phyloP scores from a whole-genome alignment of 768 basidiomycete species.

The Hemileccinum impolitum region DNA sequence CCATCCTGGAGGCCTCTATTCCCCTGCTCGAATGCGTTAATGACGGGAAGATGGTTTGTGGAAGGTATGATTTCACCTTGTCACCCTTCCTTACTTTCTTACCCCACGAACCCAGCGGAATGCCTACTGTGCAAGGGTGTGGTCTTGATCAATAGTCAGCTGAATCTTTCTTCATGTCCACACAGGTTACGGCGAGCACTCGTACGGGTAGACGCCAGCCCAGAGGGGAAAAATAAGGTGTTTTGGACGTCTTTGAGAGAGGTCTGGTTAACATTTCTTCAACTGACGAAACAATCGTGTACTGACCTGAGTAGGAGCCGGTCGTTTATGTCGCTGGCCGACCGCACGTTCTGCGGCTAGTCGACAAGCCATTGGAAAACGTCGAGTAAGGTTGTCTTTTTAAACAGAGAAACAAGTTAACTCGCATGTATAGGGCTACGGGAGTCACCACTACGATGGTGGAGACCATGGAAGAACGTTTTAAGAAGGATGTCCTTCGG shows the following conservation, averaged over 20 bases:
- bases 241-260: slow-evolving; percentile 97
- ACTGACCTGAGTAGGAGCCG: slow-evolving; percentile 60
- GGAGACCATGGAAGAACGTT: slow-evolving; percentile 83
- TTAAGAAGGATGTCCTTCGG: slow-evolving; percentile 83
- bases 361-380: slow-evolving; percentile 87
- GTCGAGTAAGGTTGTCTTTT: slow-evolving; percentile 64
- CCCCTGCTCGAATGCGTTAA: slow-evolving; percentile 35
- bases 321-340: slow-evolving; percentile 86
- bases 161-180: slow-evolving; percentile 1
- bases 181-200: slow-evolving; percentile 74
- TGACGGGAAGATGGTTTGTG: slow-evolving; percentile 67
- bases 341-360: slow-evolving; percentile 86
- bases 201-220: slow-evolving; percentile 73
- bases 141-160: not conserved
- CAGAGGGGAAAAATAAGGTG: slow-evolving; percentile 69
- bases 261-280: slow-evolving; percentile 37
- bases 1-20: slow-evolving; percentile 30
- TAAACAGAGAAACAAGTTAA: not conserved
- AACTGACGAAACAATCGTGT: not conserved
- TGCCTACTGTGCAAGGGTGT: slow-evolving; percentile 87
- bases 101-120: slow-evolving; percentile 55
- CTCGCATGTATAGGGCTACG: slow-evolving; percentile 60
- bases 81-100: not conserved
- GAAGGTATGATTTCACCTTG: slow-evolving; percentile 50
- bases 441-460: slow-evolving; percentile 89